Evolutionary conservation across 805 yeast genomes (phyloP).

Genomic region (Spathaspora sp.): DNA sequence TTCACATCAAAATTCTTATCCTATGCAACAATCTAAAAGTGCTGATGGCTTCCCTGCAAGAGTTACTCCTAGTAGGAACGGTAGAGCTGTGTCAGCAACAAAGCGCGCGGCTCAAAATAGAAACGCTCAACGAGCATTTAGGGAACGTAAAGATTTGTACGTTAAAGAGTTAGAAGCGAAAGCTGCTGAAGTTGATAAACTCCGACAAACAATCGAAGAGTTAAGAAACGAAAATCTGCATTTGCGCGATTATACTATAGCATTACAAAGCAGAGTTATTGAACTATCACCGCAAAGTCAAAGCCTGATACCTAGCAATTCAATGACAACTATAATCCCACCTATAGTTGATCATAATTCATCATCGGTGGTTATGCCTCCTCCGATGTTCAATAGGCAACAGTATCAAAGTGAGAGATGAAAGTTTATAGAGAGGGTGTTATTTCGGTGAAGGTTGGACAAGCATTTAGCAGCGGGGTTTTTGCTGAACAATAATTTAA

Average conservation of each 20-base stretch:
- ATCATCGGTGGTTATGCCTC: constrained; percentile 11
- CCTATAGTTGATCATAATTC: constrained; percentile 38
- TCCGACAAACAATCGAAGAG: constrained; percentile 63
- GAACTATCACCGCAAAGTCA: constrained; percentile 30
- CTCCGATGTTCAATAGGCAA: constrained; percentile 10
- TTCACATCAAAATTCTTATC: background rate
- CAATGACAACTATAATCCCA: constrained; percentile 22
- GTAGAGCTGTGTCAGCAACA: constrained; percentile 51
- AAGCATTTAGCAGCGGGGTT: too few species aligned
- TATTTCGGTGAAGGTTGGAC: too few species aligned
- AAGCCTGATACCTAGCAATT: constrained; percentile 7
- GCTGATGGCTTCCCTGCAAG: background rate
- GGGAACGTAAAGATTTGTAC: constrained; percentile 78
- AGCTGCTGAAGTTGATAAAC: constrained; percentile 58
- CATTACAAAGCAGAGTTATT: constrained; percentile 64
- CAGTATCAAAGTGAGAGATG: constrained; percentile 1
- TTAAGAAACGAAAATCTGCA: constrained; percentile 67
- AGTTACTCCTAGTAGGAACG: background rate
- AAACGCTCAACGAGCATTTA: constrained; percentile 86
- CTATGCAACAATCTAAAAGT: background rate
- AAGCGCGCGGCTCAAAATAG: constrained; percentile 92
- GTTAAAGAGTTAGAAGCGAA: constrained; percentile 75
- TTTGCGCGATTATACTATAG: constrained; percentile 68
- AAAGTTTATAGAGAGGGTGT: background rate
- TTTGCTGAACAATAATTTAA: background rate